Evolutionary conservation across 139 green algal species (phyloP), one percentile per base, ranked within the genome.

Genomic region (Chloropicon primus): DNA sequence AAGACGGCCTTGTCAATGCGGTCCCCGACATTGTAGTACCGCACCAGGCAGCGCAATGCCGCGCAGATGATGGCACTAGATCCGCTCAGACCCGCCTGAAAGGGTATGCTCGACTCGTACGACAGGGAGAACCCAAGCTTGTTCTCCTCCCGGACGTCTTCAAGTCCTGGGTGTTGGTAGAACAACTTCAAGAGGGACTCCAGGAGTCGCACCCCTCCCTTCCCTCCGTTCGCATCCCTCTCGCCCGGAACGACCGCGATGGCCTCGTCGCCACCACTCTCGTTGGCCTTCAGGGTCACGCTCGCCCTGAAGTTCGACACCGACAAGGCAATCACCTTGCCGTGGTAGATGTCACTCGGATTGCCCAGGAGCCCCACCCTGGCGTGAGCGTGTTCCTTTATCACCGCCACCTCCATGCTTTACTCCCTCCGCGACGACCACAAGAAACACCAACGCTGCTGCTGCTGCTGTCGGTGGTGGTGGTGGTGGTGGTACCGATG

Each of bases 21-120:
- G 73, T 72, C 25, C 27, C 77, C 76, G 2, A 97, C 75, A 21
- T 75, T 29, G 80, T 90, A 95, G 78, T 87, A 84, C 3, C 84
- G 21, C 71, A 96, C 75, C n/a, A 97, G 87, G 83, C 91, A 97
- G 78, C 87, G 91, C 2, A 97, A 84, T 0, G 89, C 85, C 79
- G 86, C 77, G 29, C 83, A 88, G 22, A 93, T 85, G 72, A 97
- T 95, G 24, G 92, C 93, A 2, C 90, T 96, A 0, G 90, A 96
- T 22, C 93, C 93, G 26, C 87, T 88, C 22, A 97, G 84, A 0
- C 93, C 93, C 10, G 85, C 76, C 83, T 97, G 92, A 0, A 90
- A 84, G 0, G 93, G 93, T 2, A 97, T 94, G 80, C 86, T 93
- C 29, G 90, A 95, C 26, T 88, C 80, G 74, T 97, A 97, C 0